These are phyloP conservation scores for Firmiana major DNA, from an alignment of 345 rosid genomes.

Conservation along the genomic window DNA sequence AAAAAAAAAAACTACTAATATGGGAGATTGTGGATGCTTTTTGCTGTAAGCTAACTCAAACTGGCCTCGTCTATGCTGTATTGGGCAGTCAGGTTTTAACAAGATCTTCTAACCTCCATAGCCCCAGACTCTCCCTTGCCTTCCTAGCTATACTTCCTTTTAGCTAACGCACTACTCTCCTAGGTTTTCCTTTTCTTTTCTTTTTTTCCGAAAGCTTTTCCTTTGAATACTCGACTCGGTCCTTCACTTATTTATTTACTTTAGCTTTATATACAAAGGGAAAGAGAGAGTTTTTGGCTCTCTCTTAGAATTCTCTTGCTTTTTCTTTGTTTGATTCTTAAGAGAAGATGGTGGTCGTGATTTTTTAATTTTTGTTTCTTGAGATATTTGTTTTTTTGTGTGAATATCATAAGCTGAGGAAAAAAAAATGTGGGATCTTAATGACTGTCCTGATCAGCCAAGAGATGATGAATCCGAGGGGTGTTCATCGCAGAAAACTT, in stretches of 20 bases:
- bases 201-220: conserved; percentile 13
- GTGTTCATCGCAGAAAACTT: conserved; percentile 39
- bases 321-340: neutral
- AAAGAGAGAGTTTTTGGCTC: neutral
- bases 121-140: neutral
- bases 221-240: neutral
- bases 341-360: conserved; percentile 12
- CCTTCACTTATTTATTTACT: conserved; percentile 6
- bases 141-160: conserved; percentile 6
- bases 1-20: neutral
- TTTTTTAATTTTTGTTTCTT: neutral
- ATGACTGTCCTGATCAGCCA: conserved; percentile 55
- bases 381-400: neutral
- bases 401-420: neutral
- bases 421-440: conserved; percentile 73
- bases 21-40: conserved; percentile 40
- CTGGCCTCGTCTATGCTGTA: conserved; percentile 48
- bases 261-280: neutral
- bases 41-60: conserved; percentile 47
- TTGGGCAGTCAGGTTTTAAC: conserved; percentile 31
- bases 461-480: conserved; percentile 49
- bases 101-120: conserved; percentile 14
- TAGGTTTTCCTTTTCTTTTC: conserved; percentile 23
- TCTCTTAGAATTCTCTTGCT: neutral
- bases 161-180: conserved; percentile 19